A percentile compares a stretch with the other conserved stretches of the same genome.
Conservation (phyloP, 2,329 filamentous ascomycete genomes). For the Chaetomiaceae sp. region DNA sequence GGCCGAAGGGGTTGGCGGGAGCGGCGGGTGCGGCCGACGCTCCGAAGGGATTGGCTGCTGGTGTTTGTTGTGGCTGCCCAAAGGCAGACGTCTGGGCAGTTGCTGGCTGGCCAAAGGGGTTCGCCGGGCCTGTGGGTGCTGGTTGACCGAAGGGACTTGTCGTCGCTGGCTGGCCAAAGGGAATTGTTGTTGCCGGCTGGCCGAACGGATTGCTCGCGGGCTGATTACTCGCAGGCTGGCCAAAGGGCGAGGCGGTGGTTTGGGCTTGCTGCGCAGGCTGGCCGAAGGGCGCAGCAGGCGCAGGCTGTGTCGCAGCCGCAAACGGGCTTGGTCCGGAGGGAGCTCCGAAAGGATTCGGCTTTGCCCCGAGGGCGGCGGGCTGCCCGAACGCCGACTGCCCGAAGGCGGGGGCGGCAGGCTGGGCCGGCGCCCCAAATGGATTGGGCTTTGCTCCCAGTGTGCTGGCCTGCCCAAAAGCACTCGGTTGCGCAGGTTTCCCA, state of each 20-base stretch:
- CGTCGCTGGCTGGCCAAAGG: no score
- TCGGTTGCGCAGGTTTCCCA: conserved; percentile 25
- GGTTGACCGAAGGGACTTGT: no score
- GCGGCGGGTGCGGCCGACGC: conserved; percentile 15
- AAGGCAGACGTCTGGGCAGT: conserved; percentile 14
- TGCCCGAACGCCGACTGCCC: conserved; percentile 31
- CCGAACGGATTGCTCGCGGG: conserved; percentile 32
- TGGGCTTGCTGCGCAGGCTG: conserved; percentile 23
- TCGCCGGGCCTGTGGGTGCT: not conserved
- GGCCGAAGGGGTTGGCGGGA: conserved; percentile 28
- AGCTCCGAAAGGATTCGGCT: conserved; percentile 31
- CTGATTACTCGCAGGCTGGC: conserved; percentile 20
- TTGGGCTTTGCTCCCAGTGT: conserved; percentile 27
- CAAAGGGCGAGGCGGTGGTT: conserved; percentile 28
- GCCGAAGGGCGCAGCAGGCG: conserved; percentile 28
- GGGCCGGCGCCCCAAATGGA: conserved; percentile 31
- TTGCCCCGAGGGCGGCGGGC: conserved; percentile 28
- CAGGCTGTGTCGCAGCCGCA: conserved; percentile 16
- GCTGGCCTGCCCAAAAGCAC: conserved; percentile 31
- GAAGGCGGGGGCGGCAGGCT: conserved; percentile 24
- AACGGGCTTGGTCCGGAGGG: conserved; percentile 27
- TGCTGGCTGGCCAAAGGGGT: conserved; percentile 27
- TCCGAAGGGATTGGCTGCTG: conserved; percentile 17
- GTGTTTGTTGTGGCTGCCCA: not conserved
- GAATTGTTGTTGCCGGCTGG: conserved; percentile 26